These are phyloP conservation scores for Yamadazyma trypodendri DNA, from an alignment of 1,139 yeast species.

Conservation along the genomic window DNA sequence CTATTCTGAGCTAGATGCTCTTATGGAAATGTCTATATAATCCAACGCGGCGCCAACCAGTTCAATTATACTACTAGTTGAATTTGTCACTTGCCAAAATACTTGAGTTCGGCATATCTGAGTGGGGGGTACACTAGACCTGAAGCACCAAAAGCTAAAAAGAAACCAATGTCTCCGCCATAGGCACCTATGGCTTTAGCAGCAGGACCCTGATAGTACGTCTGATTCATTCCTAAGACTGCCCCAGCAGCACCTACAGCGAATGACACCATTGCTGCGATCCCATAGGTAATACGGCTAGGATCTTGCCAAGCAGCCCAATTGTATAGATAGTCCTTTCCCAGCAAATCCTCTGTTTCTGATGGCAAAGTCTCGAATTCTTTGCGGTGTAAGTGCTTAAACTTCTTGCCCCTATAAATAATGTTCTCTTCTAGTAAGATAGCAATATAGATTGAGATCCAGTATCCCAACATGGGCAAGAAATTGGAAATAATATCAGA, in stretches of 20 bases:
- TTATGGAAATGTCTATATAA: no score
- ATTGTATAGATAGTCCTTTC: slow-evolving; percentile 37
- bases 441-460: slow-evolving; percentile 83
- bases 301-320: slow-evolving; percentile 68
- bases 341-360: slow-evolving; percentile 2
- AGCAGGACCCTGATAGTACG: slow-evolving; percentile 72
- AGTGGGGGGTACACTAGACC: slow-evolving; percentile 61
- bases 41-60: no score
- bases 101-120: slow-evolving; percentile 62
- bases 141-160: slow-evolving; percentile 74
- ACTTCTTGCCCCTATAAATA: slow-evolving; percentile 60
- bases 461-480: slow-evolving; percentile 91
- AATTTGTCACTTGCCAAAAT: slow-evolving; percentile 42
- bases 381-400: slow-evolving; percentile 48
- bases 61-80: no score
- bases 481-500: slow-evolving; percentile 80
- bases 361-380: slow-evolving; percentile 39
- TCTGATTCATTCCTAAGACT: slow-evolving; percentile 80
- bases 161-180: slow-evolving; percentile 83
- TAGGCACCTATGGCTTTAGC: slow-evolving; percentile 53
- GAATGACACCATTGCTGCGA: slow-evolving; percentile 63
- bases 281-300: slow-evolving; percentile 55
- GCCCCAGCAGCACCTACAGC: slow-evolving; percentile 71
- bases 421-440: slow-evolving; percentile 72
- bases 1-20: no score